These are phyloP conservation scores for Rutstroemia sp. DNA, from an alignment of 2,329 filamentous ascomycete species.

Conservation along the genomic window DNA sequence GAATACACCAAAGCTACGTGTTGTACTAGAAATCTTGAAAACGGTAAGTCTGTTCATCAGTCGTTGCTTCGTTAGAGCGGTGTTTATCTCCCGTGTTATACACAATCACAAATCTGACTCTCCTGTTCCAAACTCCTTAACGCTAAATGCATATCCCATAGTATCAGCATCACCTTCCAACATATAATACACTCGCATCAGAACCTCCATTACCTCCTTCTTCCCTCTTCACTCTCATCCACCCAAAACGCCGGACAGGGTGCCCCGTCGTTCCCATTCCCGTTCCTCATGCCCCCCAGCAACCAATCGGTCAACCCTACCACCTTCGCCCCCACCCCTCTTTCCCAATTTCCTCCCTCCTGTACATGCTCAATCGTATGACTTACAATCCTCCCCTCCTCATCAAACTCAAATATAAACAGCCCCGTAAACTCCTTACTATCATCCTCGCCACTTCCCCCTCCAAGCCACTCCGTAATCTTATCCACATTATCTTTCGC, in stretches of 20 bases:
- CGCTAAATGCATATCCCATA: background rate
- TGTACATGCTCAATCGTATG: conserved; percentile 95
- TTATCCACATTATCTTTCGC: conserved; percentile 43
- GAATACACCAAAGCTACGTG: too few relatives aligned
- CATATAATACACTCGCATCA: background rate
- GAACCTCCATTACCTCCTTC: background rate
- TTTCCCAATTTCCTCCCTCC: conserved; percentile 75
- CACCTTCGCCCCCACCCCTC: conserved; percentile 70
- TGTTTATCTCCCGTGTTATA: background rate
- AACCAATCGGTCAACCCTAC: conserved; percentile 94
- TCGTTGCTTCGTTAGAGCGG: conserved; percentile 5
- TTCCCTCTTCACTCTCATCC: background rate
- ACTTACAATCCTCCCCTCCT: conserved; percentile 71
- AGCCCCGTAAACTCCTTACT: conserved; percentile 79
- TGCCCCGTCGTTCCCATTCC: conserved; percentile 19
- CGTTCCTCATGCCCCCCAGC: conserved; percentile 61
- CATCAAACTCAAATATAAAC: conserved; percentile 94
- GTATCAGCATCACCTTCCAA: background rate
- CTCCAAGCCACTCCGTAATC: conserved; percentile 40
- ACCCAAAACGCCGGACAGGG: conserved; percentile 27
- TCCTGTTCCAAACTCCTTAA: background rate
- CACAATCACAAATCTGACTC: background rate
- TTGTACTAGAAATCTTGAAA: too few relatives aligned
- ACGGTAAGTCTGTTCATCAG: background rate
- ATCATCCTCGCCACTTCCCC: conserved; percentile 45